phyloP scores from a whole-genome alignment of 1,284 basidiomycete genomes.

The Erythrobasidium hasegawianum region DNA sequence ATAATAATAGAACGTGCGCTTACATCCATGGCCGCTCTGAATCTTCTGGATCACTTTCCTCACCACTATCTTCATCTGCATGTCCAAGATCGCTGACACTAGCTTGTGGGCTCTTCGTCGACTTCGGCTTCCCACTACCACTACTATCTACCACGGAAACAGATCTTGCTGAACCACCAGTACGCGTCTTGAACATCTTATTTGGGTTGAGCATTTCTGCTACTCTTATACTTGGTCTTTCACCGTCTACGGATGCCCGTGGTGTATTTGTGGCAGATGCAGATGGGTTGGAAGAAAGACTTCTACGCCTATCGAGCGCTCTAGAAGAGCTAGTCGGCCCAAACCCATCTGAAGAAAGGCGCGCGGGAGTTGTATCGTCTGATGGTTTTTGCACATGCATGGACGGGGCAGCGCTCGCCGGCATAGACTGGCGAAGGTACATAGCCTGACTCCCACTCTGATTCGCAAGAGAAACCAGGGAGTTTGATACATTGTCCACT shows the following conservation, averaged over 20 bases:
- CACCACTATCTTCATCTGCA: constrained; percentile 39
- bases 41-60: constrained; percentile 84
- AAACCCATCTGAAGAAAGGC: neutral
- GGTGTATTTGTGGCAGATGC: neutral
- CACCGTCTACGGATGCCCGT: neutral
- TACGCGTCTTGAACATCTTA: constrained; percentile 2
- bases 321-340: neutral
- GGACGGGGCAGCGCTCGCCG: neutral
- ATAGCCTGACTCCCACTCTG: too few relatives aligned
- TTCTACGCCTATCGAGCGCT: neutral
- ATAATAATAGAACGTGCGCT: too few relatives aligned
- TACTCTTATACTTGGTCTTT: neutral
- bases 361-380: too few relatives aligned
- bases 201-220: constrained; percentile 1
- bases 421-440: too few relatives aligned
- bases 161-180: neutral
- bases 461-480: too few relatives aligned
- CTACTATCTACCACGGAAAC: neutral
- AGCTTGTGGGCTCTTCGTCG: neutral
- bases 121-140: neutral
- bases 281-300: neutral
- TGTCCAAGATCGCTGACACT: neutral
- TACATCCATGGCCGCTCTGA: constrained; percentile 94
- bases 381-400: neutral
- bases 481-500: too few relatives aligned